phyloP scores from a whole-genome alignment of 2,329 filamentous ascomycete genomes.

The Didymella keratinophila region DNA sequence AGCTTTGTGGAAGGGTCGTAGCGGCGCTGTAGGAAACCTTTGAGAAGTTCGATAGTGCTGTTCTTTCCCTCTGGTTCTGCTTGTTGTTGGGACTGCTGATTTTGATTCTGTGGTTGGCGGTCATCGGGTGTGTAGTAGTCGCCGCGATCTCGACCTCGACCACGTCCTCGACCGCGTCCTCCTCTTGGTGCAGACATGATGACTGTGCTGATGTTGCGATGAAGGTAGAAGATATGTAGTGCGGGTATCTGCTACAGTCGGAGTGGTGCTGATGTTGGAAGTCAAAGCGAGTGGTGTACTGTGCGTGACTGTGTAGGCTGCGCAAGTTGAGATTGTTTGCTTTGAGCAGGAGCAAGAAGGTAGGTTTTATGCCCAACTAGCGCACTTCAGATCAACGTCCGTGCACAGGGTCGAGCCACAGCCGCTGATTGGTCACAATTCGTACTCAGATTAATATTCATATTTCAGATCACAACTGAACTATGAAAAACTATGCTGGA shows the following conservation, averaged over 20 bases:
- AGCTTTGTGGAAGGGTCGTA: conserved; percentile 77
- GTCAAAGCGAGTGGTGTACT: too few relatives aligned
- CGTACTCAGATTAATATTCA: too few relatives aligned
- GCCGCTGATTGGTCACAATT: conserved; percentile 3
- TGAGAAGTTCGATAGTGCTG: conserved; percentile 68
- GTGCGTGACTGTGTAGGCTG: neutral
- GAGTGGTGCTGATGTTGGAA: too few relatives aligned
- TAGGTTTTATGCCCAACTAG: conserved; percentile 19
- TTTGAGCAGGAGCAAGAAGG: conserved; percentile 1
- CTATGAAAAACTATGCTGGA: too few relatives aligned
- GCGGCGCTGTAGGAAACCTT: conserved; percentile 73
- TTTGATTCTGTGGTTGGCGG: conserved; percentile 19
- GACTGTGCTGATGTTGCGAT: conserved; percentile 1
- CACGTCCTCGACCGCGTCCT: conserved; percentile 30
- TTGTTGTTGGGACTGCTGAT: conserved; percentile 79
- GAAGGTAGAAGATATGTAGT: neutral
- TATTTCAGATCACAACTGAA: too few relatives aligned
- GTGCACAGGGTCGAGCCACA: conserved; percentile 12
- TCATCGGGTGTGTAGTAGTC: conserved; percentile 25
- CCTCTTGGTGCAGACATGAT: conserved; percentile 25
- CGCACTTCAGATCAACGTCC: conserved; percentile 5
- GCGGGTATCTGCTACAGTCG: too few relatives aligned
- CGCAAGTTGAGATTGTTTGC: neutral
- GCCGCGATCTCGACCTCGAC: conserved; percentile 33
- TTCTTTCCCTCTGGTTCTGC: conserved; percentile 62